phyloP scores from a whole-genome alignment of 768 basidiomycete genomes.

The Suillus subalutaceus region DNA sequence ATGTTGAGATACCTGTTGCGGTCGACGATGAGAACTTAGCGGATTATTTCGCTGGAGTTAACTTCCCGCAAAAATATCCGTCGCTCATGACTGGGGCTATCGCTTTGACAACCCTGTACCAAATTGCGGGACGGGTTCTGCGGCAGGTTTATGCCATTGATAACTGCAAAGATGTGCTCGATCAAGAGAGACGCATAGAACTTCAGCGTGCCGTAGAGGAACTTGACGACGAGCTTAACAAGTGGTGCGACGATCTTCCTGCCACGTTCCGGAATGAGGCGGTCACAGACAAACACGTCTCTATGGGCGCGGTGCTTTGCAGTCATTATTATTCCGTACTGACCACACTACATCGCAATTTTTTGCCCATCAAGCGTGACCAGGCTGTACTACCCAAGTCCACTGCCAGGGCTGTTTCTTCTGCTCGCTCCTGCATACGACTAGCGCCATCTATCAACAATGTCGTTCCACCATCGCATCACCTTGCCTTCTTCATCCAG shows the following conservation, averaged over 20 bases:
- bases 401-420: constrained; percentile 77
- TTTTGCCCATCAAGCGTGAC: constrained; percentile 78
- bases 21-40: constrained; percentile 80
- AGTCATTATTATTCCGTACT: constrained; percentile 89
- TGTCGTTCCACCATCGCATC: constrained; percentile 82
- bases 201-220: constrained; percentile 79
- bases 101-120: constrained; percentile 76
- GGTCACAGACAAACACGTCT: constrained; percentile 76
- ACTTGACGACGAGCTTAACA: constrained; percentile 73
- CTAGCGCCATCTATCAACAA: constrained; percentile 85
- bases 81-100: constrained; percentile 84
- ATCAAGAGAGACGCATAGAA: constrained; percentile 73
- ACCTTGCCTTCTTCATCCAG: constrained; percentile 88
- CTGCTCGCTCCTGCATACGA: constrained; percentile 83
- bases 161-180: constrained; percentile 70
- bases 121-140: constrained; percentile 82
- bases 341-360: constrained; percentile 87
- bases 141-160: constrained; percentile 84
- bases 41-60: constrained; percentile 70
- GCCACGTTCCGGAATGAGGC: constrained; percentile 73
- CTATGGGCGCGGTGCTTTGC: constrained; percentile 84
- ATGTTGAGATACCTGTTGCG: constrained; percentile 82
- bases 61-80: constrained; percentile 54
- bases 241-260: constrained; percentile 85
- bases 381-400: constrained; percentile 71